Conservation (phyloP, 148 eudicot species). For the Polygonum maritimum region DNA sequence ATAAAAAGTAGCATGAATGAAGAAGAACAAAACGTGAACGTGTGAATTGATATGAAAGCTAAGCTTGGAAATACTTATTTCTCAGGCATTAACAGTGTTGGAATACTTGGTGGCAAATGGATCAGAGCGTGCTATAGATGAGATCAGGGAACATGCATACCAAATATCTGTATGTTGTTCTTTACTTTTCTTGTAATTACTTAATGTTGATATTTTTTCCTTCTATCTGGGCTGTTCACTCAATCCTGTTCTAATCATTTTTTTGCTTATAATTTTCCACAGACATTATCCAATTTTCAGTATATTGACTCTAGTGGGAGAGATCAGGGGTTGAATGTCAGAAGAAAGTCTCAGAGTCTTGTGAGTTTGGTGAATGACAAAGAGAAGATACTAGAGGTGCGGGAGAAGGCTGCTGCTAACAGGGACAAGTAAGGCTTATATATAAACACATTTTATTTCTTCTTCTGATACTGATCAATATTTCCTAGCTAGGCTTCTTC, state of each 20-base stretch:
- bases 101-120: slow-evolving; percentile 96
- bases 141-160: slow-evolving; percentile 88
- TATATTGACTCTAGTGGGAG: slow-evolving; percentile 87
- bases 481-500: neutral
- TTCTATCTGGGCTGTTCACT: neutral
- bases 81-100: slow-evolving; percentile 81
- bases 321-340: slow-evolving; percentile 91
- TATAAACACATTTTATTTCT: neutral
- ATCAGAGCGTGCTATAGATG: slow-evolving; percentile 92
- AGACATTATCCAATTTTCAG: slow-evolving; percentile 93
- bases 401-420: slow-evolving; percentile 89
- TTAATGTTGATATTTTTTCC: slow-evolving; percentile 8
- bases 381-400: slow-evolving; percentile 85
- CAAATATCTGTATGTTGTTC: slow-evolving; percentile 62
- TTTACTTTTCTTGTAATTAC: neutral
- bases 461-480: neutral
- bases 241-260: slow-evolving; percentile 4
- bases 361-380: slow-evolving; percentile 86
- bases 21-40: neutral
- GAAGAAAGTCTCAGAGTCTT: slow-evolving; percentile 91
- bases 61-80: slow-evolving; percentile 7
- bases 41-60: neutral
- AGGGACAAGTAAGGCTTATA: slow-evolving; percentile 73
- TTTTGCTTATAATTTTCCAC: slow-evolving; percentile 15
- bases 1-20: neutral